A percentile compares a stretch with the other conserved stretches of the same genome.
phyloP scores from a whole-genome alignment of 768 basidiomycete genomes.

The Leucosporidium scottii region DNA sequence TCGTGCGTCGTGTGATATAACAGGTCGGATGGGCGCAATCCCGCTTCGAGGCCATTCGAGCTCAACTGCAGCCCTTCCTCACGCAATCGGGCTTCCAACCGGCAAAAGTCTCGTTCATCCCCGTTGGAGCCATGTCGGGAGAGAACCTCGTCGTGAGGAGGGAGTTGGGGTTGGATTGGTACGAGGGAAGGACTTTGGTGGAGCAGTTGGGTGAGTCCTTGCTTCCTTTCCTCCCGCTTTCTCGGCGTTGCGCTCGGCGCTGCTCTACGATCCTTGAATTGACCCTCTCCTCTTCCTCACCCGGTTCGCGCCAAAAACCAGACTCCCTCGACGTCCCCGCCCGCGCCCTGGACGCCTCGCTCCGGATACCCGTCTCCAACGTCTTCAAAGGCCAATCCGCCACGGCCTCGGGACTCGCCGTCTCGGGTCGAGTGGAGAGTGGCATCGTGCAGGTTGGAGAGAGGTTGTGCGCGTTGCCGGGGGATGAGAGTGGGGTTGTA shows the following conservation, averaged over 20 bases:
- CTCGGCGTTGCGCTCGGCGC: too few relatives aligned
- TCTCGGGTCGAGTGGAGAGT: constrained; percentile 74
- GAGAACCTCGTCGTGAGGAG: constrained; percentile 61
- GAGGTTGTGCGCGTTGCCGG: constrained; percentile 73
- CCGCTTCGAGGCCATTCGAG: constrained; percentile 79
- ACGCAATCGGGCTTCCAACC: constrained; percentile 76
- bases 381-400: constrained; percentile 85
- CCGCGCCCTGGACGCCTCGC: constrained; percentile 54
- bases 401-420: constrained; percentile 56
- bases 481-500: constrained; percentile 80
- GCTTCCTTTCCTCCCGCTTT: neutral
- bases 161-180: constrained; percentile 61
- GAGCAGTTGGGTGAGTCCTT: constrained; percentile 62
- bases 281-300: neutral
- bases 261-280: neutral
- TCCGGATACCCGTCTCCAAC: constrained; percentile 86
- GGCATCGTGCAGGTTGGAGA: constrained; percentile 92
- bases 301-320: neutral
- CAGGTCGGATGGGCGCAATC: constrained; percentile 81
- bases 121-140: constrained; percentile 83
- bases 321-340: constrained; percentile 28
- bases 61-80: constrained; percentile 68
- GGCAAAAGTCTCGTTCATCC: constrained; percentile 72
- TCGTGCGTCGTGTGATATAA: neutral
- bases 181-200: constrained; percentile 73